Conservation (phyloP, 2,329 filamentous ascomycete genomes). For the Trichoderma koningii region DNA sequence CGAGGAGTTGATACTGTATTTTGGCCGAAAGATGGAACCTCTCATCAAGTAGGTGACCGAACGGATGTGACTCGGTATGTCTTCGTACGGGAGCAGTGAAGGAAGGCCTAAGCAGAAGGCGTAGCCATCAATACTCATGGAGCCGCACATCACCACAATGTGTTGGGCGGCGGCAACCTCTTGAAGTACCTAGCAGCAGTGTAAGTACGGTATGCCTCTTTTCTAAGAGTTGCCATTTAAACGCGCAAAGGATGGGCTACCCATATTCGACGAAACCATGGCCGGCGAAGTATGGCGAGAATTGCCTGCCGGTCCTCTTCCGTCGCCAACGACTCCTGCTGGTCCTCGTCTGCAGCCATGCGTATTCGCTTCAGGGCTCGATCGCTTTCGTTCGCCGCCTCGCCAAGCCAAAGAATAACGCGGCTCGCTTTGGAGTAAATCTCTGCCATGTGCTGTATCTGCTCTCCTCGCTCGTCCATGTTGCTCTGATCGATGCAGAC, state of each 20-base stretch:
- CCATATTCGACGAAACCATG: constrained; percentile 23
- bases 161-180: constrained; percentile 28
- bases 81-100: neutral
- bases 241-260: neutral
- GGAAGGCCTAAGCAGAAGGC: constrained; percentile 24
- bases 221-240: neutral
- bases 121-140: constrained; percentile 22
- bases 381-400: neutral
- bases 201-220: neutral
- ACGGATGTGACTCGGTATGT: constrained; percentile 13
- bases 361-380: constrained; percentile 13
- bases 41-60: constrained; percentile 21
- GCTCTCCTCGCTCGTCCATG: constrained; percentile 10
- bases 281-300: neutral
- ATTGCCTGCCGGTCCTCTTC: neutral
- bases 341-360: neutral
- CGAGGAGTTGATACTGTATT: neutral
- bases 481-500: constrained; percentile 24
- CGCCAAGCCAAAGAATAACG: constrained; percentile 25
- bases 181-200: constrained; percentile 16
- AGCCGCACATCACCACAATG: constrained; percentile 24
- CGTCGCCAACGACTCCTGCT: no score
- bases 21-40: constrained; percentile 19
- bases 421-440: constrained; percentile 25
- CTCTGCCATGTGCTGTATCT: constrained; percentile 23